These are phyloP conservation scores for Stagonosporopsis cucurbitacearum DNA, from an alignment of 2,329 filamentous ascomycete genomes.

Conservation along the genomic window DNA sequence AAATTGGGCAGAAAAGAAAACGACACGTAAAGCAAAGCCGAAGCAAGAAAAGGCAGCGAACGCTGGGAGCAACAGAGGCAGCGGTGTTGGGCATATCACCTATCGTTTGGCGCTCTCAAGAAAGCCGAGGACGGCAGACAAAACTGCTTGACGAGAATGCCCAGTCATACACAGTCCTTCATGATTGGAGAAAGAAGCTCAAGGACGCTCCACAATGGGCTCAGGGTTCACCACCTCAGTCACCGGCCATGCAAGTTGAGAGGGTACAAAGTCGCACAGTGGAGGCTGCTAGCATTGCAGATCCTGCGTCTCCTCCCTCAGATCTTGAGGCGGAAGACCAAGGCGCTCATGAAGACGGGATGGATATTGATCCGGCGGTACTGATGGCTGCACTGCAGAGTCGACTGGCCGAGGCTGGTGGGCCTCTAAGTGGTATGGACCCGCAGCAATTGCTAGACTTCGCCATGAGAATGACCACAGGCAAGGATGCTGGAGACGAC, in stretches of 20 bases:
- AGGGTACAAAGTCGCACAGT: slow-evolving; percentile 16
- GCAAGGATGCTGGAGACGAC: slow-evolving; percentile 51
- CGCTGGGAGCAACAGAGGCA: slow-evolving; percentile 2
- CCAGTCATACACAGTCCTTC: slow-evolving; percentile 50
- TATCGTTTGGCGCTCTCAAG: slow-evolving; percentile 45
- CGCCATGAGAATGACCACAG: slow-evolving; percentile 54
- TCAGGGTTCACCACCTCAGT: slow-evolving; percentile 24
- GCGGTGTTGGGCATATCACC: slow-evolving; percentile 33
- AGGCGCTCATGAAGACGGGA: slow-evolving; percentile 23
- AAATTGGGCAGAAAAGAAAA: slow-evolving; percentile 43
- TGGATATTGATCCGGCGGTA: slow-evolving; percentile 48
- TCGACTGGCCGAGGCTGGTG: slow-evolving; percentile 43
- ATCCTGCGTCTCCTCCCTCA: slow-evolving; percentile 25
- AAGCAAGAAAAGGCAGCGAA: slow-evolving; percentile 38
- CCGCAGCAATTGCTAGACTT: slow-evolving; percentile 52
- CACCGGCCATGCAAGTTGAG: slow-evolving; percentile 17
- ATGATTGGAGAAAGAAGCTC: slow-evolving; percentile 54
- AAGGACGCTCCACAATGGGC: slow-evolving; percentile 38
- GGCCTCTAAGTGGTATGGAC: slow-evolving; percentile 50
- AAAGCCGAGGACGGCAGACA: slow-evolving; percentile 29
- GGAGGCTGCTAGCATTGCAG: slow-evolving; percentile 5
- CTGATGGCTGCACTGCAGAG: slow-evolving; percentile 47
- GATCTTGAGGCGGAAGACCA: slow-evolving; percentile 23
- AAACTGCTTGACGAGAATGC: slow-evolving; percentile 38
- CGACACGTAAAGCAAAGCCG: slow-evolving; percentile 20